A percentile compares a stretch with the other conserved stretches of the same genome.
Conservation (phyloP, 352 stramenopile species). For the Phytophthora pini region DNA sequence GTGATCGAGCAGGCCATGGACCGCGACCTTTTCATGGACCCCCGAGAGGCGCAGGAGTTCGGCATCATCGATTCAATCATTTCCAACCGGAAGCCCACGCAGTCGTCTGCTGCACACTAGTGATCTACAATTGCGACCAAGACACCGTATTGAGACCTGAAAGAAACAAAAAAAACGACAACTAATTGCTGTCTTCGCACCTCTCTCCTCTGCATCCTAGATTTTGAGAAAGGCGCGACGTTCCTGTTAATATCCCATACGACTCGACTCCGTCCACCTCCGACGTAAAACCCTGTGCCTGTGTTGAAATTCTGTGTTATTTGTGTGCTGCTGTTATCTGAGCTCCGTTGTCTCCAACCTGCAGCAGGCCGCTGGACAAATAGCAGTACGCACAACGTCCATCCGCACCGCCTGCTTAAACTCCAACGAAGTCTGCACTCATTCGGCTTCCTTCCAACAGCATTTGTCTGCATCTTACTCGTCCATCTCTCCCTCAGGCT, state of each 20-base stretch:
- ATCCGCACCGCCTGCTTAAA: neutral
- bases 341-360: constrained; percentile 20
- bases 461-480: constrained; percentile 52
- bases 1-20: constrained; percentile 90
- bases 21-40: constrained; percentile 88
- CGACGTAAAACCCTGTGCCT: constrained; percentile 1
- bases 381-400: constrained; percentile 13
- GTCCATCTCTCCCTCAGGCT: constrained; percentile 86
- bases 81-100: constrained; percentile 49
- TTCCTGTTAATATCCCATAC: neutral
- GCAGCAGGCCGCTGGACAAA: constrained; percentile 10
- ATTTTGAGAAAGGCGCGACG: neutral
- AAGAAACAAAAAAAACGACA: neutral
- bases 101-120: constrained; percentile 17
- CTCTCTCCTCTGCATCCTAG: neutral
- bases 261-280: neutral
- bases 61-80: constrained; percentile 88
- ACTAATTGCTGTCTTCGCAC: no score
- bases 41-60: constrained; percentile 74
- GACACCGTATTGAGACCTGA: neutral
- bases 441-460: neutral
- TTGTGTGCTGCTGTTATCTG: constrained; percentile 37
- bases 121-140: neutral
- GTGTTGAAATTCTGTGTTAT: constrained; percentile 37
- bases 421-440: constrained; percentile 12